These are phyloP conservation scores for Hemerocallis citrina DNA, from an alignment of 106 monocot genomes.

Conservation along the genomic window DNA sequence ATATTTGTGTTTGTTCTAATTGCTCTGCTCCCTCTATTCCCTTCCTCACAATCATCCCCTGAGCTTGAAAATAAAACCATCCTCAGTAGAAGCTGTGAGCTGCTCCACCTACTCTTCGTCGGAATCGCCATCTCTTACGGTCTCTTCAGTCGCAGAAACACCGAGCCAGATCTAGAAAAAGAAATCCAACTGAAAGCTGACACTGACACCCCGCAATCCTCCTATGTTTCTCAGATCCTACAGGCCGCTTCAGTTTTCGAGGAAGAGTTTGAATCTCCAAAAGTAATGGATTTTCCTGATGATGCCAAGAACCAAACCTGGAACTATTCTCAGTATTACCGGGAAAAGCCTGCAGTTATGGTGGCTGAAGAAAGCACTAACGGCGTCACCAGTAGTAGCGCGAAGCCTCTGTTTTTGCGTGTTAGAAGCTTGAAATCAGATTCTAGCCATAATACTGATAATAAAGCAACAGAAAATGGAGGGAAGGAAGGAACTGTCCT, in stretches of 20 bases:
- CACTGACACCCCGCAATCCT: constrained; percentile 11
- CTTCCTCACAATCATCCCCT: background rate
- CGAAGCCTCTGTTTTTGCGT: constrained; percentile 5
- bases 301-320: constrained; percentile 4
- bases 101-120: constrained; percentile 13
- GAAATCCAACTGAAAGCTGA: constrained; percentile 1
- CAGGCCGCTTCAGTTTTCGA: constrained; percentile 10
- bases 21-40: constrained; percentile 8
- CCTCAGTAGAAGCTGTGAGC: constrained; percentile 2
- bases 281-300: background rate
- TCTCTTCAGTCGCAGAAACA: constrained; percentile 14
- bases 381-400: too few relatives aligned
- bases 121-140: constrained; percentile 12
- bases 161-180: constrained; percentile 6
- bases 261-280: background rate
- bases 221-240: constrained; percentile 21
- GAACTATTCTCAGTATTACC: constrained; percentile 28
- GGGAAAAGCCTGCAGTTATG: constrained; percentile 17
- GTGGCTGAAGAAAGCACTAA: constrained; percentile 4
- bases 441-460: background rate
- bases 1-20: constrained; percentile 34
- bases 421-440: constrained; percentile 10
- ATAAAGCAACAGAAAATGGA: background rate
- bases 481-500: background rate
- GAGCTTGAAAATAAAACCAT: constrained; percentile 40